Base-by-base conservation (phyloP, 495 filamentous ascomycete genomes). In the Cercophora samala region DNA sequence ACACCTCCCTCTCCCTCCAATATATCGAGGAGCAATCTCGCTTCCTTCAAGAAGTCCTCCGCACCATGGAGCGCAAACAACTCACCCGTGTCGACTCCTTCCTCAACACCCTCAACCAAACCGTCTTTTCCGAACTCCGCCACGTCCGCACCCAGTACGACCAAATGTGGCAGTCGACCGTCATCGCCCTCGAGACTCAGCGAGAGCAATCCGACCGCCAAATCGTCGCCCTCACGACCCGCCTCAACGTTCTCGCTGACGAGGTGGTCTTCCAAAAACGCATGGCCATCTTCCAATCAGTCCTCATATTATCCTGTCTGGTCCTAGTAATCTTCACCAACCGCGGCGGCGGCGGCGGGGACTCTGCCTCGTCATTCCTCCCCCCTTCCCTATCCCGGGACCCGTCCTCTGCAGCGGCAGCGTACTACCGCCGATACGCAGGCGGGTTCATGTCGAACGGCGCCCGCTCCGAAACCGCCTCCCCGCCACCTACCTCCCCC, bases 21-120 rank as follows among this genome's bases (percentile, higher is more conserved):
- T 99, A 98, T 74, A 97, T 99, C 69, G 93, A 97, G 79, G 91
- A 95, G 61, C 95, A 99, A 74, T 98, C 95, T 18, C 88, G 87
- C 55, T 91, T 97, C 63, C 84, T 99, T 3, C 91, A 93, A 19
- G 93, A 97, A 63, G 93, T 94, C 1, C 95, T 99, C 70, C 86
- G 85, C 56, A 93, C 93, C 74, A 91, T 96, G 54, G 94, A 98
- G 73, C 92, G 91, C 71, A 87, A 90, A 23, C 95, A 99, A 73
- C 81, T 96, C 37, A 80, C 85, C 32, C 96, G 95, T 74, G 93
- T 93, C 6, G 88, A 87, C 37, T 82, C 80, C 8, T 97, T 97
- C 75, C 83, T 99, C 23, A 87, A 93, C 69, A 87, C 84, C 19
- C 82, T 99, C 17, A 98, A 99, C 76, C 82, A 82, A 22, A 97